A percentile compares a stretch with the other conserved stretches of the same genome.
Evolutionary conservation across 768 basidiomycete species (phyloP).

Genomic region (Tulasnella sp.): DNA sequence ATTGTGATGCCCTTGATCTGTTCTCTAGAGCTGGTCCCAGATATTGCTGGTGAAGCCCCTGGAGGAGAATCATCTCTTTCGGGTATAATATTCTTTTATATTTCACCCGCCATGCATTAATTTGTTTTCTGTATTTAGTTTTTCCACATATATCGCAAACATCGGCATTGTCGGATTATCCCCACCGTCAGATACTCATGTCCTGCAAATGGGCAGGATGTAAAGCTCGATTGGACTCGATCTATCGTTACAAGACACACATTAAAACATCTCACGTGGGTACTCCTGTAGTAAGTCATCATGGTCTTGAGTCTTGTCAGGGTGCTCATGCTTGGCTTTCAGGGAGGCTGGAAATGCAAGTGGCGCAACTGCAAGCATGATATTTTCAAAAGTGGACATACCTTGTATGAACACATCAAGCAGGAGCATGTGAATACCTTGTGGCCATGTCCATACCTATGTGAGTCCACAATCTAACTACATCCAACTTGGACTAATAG

Average conservation of each 20-base stretch:
- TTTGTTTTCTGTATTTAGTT: background rate
- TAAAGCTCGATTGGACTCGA: background rate
- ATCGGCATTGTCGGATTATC: background rate
- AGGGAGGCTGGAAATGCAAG: no score
- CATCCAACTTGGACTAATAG: no score
- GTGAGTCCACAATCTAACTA: no score
- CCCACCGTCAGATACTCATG: background rate
- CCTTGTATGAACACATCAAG: no score
- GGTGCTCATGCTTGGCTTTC: no score
- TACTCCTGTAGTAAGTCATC: no score
- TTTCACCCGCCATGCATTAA: background rate
- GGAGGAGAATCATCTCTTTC: background rate
- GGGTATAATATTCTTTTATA: background rate
- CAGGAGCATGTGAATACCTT: no score
- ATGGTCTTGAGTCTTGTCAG: no score
- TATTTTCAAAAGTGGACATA: no score
- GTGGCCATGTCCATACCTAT: no score
- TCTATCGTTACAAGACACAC: background rate
- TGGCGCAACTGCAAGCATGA: no score
- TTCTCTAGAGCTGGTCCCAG: background rate
- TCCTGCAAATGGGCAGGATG: slow-evolving; percentile 1
- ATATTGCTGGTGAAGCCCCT: background rate
- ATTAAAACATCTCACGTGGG: background rate
- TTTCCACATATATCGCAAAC: background rate
- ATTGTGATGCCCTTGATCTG: background rate